Base-by-base conservation (phyloP, 768 basidiomycete genomes). In the Suillus cothurnatus region DNA sequence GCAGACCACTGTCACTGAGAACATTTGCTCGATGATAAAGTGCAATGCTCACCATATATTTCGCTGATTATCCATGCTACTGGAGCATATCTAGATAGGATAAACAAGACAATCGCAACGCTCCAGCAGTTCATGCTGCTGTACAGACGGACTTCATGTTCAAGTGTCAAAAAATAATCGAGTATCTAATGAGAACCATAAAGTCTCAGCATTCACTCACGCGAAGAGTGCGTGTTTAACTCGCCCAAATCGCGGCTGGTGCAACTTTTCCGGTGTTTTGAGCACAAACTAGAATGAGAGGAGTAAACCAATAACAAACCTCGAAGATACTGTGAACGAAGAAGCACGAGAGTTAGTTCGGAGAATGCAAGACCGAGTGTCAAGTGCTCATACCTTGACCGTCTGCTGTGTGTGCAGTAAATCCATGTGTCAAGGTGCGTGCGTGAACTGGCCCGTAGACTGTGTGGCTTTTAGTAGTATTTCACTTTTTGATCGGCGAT, bases 1-100 rank as follows among this genome's bases (percentile, higher is more conserved):
- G 9, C 12, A 28, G 21, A 31, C 6, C 34, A 23, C 9, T 2
- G 9, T 31, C 9, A 11, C 9, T 36, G 47, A 56, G 45, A 28
- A 23, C 21, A 28, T 45, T 14, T 28, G 17, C 39, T 9, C 9
- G 6, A 21, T 17, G 12, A 34, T 9, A 34, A 9, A 31, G 9
- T 26, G 31, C 32, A 17, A 34, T 23, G 11, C 67, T 31, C 56
- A 67, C 67, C 61, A 50, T 67, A 67, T 50, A 50, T 28, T 15
- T 65, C n/a, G 21, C 49, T 61, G 28, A 65, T 15, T 17, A 64
- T 50, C 61, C 64, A 65, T 14, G 32, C 21, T 12, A 67, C 9
- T 8, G 67, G 64, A 38, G 57, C 41, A 62, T 67, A 67, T 61
- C 67, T 55, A 11, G 67, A 55, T 41, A 64, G 21, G 31, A 67